Conservation (phyloP, 2,329 filamentous ascomycete genomes). For the Rutstroemia sp. region DNA sequence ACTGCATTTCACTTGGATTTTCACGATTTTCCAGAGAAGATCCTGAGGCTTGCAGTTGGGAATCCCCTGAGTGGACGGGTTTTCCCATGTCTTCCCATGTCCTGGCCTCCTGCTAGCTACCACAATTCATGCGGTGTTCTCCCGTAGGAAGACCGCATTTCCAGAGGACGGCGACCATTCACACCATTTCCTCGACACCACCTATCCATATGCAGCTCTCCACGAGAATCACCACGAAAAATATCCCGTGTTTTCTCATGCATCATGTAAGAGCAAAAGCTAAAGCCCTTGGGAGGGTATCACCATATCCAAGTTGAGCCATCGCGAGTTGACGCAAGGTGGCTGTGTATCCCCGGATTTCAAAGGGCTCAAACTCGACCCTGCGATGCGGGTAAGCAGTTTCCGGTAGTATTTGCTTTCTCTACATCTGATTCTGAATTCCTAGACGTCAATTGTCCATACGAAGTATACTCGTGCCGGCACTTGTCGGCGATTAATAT, state of each 20-base stretch:
- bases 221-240: conserved; percentile 10
- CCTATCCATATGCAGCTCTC: conserved; percentile 8
- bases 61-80: conserved; percentile 1
- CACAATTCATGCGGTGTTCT: conserved; percentile 7
- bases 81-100: not conserved
- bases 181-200: conserved; percentile 7
- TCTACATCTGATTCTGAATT: not conserved
- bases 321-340: not conserved
- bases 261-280: not conserved
- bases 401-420: conserved; percentile 9
- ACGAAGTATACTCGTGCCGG: not conserved
- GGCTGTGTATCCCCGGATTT: conserved; percentile 10
- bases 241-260: conserved; percentile 7
- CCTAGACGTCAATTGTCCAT: not conserved
- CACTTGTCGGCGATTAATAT: conserved; percentile 13
- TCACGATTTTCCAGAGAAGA: not conserved
- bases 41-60: not conserved
- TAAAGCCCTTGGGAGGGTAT: not conserved
- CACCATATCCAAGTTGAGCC: not conserved
- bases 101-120: not conserved
- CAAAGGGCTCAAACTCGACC: not conserved
- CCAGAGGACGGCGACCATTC: conserved; percentile 10
- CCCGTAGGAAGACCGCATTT: conserved; percentile 8
- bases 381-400: not conserved
- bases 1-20: conserved; percentile 1